Conservation (phyloP, 148 eudicot genomes). For the Spergularia bocconei region DNA sequence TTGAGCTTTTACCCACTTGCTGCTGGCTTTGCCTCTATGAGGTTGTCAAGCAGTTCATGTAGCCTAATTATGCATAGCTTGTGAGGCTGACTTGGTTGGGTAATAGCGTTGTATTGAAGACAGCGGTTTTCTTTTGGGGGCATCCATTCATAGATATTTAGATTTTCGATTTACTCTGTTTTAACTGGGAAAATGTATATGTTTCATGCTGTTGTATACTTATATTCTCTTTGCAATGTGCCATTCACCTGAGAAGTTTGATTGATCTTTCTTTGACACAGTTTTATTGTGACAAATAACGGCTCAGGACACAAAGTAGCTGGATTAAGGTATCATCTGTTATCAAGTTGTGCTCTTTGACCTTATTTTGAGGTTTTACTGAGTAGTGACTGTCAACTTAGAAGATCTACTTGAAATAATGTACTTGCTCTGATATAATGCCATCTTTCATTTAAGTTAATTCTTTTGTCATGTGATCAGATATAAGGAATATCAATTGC, state of each 20-base stretch:
- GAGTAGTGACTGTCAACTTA: background rate
- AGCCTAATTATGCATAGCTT: too few relatives aligned
- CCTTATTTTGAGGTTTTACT: background rate
- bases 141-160: too few relatives aligned
- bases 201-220: background rate
- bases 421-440: background rate
- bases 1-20: too few relatives aligned
- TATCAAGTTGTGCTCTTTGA: background rate
- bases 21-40: too few relatives aligned
- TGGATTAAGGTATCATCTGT: constrained; percentile 59
- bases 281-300: constrained; percentile 87
- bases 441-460: background rate
- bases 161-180: background rate
- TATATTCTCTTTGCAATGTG: background rate
- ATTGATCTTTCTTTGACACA: constrained; percentile 24
- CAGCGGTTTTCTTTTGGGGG: too few relatives aligned
- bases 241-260: background rate
- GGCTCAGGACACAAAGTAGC: constrained; percentile 78
- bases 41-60: too few relatives aligned
- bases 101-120: too few relatives aligned
- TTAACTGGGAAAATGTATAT: background rate
- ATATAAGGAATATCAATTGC: constrained; percentile 81
- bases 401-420: background rate
- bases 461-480: constrained; percentile 34
- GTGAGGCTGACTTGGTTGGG: too few relatives aligned